Percentiles rank a stretch among this genome's conserved stretches.
phyloP scores from a whole-genome alignment of 129 eudicot species.

The Smallanthus sonchifolius region DNA sequence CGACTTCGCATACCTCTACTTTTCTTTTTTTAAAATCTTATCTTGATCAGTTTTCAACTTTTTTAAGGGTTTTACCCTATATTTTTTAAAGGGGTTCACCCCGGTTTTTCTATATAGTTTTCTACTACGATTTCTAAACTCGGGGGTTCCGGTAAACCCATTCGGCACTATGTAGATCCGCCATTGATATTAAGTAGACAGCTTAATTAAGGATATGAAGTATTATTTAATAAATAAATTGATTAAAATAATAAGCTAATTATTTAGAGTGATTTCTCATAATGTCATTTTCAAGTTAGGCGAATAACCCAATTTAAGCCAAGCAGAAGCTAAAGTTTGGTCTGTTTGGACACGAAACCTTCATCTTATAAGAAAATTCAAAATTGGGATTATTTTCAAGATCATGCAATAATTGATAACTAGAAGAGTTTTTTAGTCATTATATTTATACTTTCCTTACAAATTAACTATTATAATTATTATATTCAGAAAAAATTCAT shows the following conservation, averaged over 20 bases:
- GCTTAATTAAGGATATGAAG: neutral
- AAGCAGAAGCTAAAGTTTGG: neutral
- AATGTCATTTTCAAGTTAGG: slow-evolving; percentile 2
- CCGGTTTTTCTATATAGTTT: too few species aligned
- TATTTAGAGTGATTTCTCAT: neutral
- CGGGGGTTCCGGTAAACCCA: too few species aligned
- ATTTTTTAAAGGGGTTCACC: too few species aligned
- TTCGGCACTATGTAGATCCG: too few species aligned
- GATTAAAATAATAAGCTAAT: neutral
- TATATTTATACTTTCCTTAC: neutral
- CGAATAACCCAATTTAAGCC: neutral
- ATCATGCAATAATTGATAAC: neutral
- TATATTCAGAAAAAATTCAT: too few species aligned
- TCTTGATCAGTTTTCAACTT: too few species aligned
- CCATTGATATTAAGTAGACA: too few species aligned
- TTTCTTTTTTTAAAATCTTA: too few species aligned
- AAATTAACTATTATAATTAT: too few species aligned
- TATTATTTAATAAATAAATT: neutral
- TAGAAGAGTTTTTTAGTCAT: neutral
- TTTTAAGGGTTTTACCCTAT: too few species aligned
- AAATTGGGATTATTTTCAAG: neutral
- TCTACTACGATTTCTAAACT: too few species aligned
- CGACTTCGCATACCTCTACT: too few species aligned
- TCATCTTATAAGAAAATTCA: neutral
- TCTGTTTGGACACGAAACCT: neutral